Conservation (phyloP, 176 grass and related monocot genomes). For the Musa beccarii region DNA sequence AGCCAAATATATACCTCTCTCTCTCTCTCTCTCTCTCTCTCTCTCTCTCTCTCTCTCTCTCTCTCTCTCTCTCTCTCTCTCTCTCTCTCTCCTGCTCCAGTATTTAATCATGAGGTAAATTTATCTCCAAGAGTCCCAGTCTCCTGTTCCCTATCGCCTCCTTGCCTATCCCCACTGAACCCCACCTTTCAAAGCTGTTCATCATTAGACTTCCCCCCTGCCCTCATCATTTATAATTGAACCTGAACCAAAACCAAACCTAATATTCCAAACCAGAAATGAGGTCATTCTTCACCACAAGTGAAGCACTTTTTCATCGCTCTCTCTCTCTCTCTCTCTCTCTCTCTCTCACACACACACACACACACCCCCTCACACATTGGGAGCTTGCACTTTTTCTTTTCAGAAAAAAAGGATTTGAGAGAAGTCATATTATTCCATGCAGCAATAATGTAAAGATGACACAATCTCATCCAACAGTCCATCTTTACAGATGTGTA, state of each 20-base stretch:
- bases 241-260: not conserved
- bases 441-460: not conserved
- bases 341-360: not conserved
- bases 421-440: not conserved
- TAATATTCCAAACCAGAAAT: slow-evolving; percentile 8
- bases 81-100: not conserved
- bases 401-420: not conserved
- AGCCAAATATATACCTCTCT: slow-evolving; percentile 5
- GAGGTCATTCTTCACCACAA: not conserved
- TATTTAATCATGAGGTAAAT: slow-evolving; percentile 4
- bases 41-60: not conserved
- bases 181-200: slow-evolving; percentile 5
- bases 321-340: not conserved
- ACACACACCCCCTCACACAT: not conserved
- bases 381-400: not conserved
- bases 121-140: slow-evolving; percentile 9
- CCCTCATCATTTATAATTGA: slow-evolving; percentile 1
- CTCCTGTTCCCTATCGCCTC: not conserved
- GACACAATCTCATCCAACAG: not conserved
- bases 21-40: not conserved
- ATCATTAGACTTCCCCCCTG: slow-evolving; percentile 6
- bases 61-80: slow-evolving; percentile 9
- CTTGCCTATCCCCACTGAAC: not conserved
- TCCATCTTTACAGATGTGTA: too few relatives aligned
- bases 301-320: not conserved